Evolutionary conservation across 148 eudicot species (phyloP), one percentile per base, ranked within the genome.

Genomic region (Suaeda aralocaspica): DNA sequence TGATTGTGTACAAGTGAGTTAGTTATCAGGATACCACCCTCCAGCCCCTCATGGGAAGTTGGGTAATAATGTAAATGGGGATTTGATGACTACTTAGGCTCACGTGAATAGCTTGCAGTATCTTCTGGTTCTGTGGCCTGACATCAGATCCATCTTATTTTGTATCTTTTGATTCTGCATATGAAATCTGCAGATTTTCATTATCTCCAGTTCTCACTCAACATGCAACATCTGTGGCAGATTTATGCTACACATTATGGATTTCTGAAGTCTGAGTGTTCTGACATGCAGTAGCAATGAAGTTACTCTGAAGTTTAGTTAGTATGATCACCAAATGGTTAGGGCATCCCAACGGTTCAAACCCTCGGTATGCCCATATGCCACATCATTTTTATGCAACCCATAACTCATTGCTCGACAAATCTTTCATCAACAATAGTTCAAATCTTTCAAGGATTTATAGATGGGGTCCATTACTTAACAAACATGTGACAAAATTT

Each of bases 91-190:
- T 44, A 46, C 8, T 44, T 57, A 24, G 22, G 52, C 24, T 74
- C 72, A 74, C 68, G 68, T 74, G 78, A 12, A 34, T 24, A 67
- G 25, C 59, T 58, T 73, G 30, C 19, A 24, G 44, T 50, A 61
- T 69, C 66, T 71, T 41, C 42, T 33, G 51, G 3, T 63, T 31
- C 62, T 44, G 53, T 55, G 11, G 36, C 26, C 67, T 74, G 72
- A 50, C 68, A 74, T 66, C 59, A 55, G 14, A 24, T 39, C 4
- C 64, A 55, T 36, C 53, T 55, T 53, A 24, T n/a, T 55, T 34
- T 57, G 50, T 18, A 41, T 30, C 9, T 34, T 34, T 51, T 36
- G 44, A 22, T 2, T 68, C n/a, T n/a, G n/a, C n/a, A 46, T 60
- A 50, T 39, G 39, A 24, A 12, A 61, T 68, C 53, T 30, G 30